These are phyloP conservation scores for Paspalum notatum DNA, from an alignment of 176 grass and related monocot species.

Conservation along the genomic window DNA sequence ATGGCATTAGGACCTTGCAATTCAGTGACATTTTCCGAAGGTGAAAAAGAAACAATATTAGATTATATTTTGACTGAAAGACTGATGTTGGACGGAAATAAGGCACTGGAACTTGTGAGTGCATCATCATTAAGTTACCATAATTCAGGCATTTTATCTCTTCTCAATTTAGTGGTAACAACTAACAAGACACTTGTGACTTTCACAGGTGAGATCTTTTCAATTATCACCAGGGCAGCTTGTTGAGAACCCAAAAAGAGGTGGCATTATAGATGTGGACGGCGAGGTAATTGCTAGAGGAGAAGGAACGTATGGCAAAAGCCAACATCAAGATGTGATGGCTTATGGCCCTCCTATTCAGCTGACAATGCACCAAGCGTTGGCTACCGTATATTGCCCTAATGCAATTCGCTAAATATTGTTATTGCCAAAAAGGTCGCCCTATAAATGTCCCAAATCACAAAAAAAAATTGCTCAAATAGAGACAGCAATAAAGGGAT, in stretches of 20 bases:
- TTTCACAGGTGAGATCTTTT: conserved; percentile 66
- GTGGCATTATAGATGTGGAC: conserved; percentile 81
- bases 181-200: not conserved
- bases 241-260: conserved; percentile 45
- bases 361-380: conserved; percentile 64
- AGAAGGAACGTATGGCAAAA: conserved; percentile 23
- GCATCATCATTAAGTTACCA: not conserved
- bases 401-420: not conserved
- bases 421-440: not conserved
- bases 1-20: not conserved
- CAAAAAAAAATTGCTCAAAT: not conserved
- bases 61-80: not conserved
- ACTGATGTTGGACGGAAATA: not conserved
- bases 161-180: not conserved
- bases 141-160: not conserved
- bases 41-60: not conserved
- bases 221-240: conserved; percentile 52
- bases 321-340: conserved; percentile 53
- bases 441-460: not conserved
- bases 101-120: not conserved
- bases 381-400: conserved; percentile 64
- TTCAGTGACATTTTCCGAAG: not conserved
- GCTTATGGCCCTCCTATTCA: conserved; percentile 63
- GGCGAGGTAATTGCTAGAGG: conserved; percentile 84
- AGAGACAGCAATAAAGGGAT: not conserved